These are phyloP conservation scores for Penicillium thymicola DNA, from an alignment of 2,329 filamentous ascomycete species.

Conservation along the genomic window DNA sequence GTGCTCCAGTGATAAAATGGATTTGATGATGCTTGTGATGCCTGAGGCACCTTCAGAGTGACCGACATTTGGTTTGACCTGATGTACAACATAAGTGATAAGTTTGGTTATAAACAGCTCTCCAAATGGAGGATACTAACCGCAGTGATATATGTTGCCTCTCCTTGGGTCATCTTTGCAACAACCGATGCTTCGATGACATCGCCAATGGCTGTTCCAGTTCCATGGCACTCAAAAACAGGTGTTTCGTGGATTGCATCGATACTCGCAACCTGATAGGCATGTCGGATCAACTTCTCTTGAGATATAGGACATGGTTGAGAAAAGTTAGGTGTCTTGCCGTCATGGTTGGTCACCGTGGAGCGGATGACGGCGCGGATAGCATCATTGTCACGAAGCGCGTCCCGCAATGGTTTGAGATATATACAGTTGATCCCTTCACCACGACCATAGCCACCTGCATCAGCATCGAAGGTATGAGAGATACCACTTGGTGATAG, in stretches of 20 bases:
- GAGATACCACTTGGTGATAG: conserved; percentile 46
- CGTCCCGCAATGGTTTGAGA: conserved; percentile 47
- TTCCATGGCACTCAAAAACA: conserved; percentile 23
- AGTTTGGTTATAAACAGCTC: not conserved
- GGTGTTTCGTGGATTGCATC: conserved; percentile 8
- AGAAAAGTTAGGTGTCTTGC: conserved; percentile 22
- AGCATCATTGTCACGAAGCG: conserved; percentile 42
- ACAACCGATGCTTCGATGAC: conserved; percentile 15
- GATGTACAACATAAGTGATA: not conserved
- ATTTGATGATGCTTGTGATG: conserved; percentile 27
- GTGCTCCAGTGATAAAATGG: conserved; percentile 24
- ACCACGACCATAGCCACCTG: conserved; percentile 52
- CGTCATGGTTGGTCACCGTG: conserved; percentile 30
- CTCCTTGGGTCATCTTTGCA: conserved; percentile 8
- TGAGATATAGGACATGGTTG: conserved; percentile 15
- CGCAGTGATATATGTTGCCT: conserved; percentile 19
- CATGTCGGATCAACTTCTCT: not conserved
- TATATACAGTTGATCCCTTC: conserved; percentile 49
- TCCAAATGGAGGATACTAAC: not conserved
- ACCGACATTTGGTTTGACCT: conserved; percentile 30
- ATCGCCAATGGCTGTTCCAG: conserved; percentile 19
- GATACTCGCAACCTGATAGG: conserved; percentile 1
- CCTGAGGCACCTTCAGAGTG: conserved; percentile 29
- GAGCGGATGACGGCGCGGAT: conserved; percentile 36
- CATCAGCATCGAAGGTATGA: conserved; percentile 46